These are phyloP conservation scores for Carex scoparia DNA, from an alignment of 176 grass and related monocot genomes.

Conservation along the genomic window DNA sequence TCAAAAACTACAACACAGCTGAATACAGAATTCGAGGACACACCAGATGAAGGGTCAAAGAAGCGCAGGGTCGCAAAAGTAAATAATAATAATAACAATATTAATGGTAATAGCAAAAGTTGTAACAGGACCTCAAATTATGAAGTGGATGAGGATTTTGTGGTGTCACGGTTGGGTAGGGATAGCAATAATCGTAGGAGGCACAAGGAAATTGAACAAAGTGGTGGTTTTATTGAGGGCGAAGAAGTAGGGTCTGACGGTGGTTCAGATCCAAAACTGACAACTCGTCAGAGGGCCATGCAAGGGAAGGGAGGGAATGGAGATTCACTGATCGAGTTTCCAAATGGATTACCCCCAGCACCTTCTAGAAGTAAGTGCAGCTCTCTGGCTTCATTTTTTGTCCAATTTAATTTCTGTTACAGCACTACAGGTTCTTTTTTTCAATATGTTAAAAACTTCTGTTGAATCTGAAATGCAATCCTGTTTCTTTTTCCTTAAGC, in stretches of 20 bases:
- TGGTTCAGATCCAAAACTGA: constrained; percentile 50
- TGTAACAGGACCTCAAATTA: constrained; percentile 33
- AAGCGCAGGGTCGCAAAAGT: constrained; percentile 60
- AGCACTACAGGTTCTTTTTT: background rate
- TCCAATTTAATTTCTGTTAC: background rate
- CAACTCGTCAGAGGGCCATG: constrained; percentile 81
- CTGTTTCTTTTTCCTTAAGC: too few relatives aligned
- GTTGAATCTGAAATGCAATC: background rate
- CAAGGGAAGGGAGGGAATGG: constrained; percentile 73
- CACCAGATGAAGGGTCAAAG: constrained; percentile 40
- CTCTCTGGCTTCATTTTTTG: background rate
- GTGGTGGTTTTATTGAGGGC: constrained; percentile 53
- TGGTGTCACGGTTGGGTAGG: constrained; percentile 36
- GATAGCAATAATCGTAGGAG: constrained; percentile 40
- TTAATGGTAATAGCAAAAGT: constrained; percentile 13
- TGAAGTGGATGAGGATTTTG: constrained; percentile 78
- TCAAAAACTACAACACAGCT: constrained; percentile 39
- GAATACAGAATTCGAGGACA: constrained; percentile 43
- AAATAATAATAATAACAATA: constrained; percentile 25
- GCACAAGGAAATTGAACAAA: constrained; percentile 38
- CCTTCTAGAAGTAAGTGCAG: constrained; percentile 77
- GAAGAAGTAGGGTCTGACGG: constrained; percentile 55
- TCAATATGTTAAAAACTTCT: background rate
- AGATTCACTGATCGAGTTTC: constrained; percentile 79
- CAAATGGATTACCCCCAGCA: constrained; percentile 72